Evolutionary conservation across 768 basidiomycete species (phyloP).

Genomic region (Boletus rex-veris): DNA sequence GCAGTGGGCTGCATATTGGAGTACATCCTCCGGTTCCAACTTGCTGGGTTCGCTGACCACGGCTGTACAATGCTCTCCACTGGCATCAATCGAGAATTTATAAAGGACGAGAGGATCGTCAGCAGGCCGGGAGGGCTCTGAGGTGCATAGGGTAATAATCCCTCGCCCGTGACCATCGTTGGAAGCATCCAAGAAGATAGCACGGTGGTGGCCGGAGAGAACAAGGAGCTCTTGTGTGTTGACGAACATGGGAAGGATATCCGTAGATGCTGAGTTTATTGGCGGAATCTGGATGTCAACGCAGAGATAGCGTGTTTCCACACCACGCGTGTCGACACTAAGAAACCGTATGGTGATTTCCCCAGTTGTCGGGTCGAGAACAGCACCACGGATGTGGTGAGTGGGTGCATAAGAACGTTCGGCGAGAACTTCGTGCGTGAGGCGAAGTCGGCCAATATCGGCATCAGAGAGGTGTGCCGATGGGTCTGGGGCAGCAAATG

Average conservation of each 20-base stretch:
- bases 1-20: not conserved
- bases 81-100: constrained; percentile 21
- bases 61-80: constrained; percentile 11
- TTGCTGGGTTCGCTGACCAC: constrained; percentile 11
- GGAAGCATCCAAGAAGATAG: constrained; percentile 9
- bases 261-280: not conserved
- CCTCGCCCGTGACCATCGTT: constrained; percentile 17
- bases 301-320: constrained; percentile 9
- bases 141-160: constrained; percentile 6
- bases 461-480: not conserved
- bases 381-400: constrained; percentile 10
- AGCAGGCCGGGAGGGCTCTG: not conserved
- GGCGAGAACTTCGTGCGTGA: constrained; percentile 19
- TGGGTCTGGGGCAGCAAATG: constrained; percentile 12
- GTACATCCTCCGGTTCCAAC: constrained; percentile 5
- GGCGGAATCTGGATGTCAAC: constrained; percentile 17
- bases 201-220: constrained; percentile 9
- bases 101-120: constrained; percentile 2
- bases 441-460: constrained; percentile 6
- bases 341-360: constrained; percentile 14
- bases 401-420: constrained; percentile 4
- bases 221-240: constrained; percentile 11
- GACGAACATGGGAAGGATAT: constrained; percentile 14
- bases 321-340: not conserved
- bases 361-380: constrained; percentile 13